Conservation (phyloP, 1,139 yeast species). For the Suhomyces wounanorum region DNA sequence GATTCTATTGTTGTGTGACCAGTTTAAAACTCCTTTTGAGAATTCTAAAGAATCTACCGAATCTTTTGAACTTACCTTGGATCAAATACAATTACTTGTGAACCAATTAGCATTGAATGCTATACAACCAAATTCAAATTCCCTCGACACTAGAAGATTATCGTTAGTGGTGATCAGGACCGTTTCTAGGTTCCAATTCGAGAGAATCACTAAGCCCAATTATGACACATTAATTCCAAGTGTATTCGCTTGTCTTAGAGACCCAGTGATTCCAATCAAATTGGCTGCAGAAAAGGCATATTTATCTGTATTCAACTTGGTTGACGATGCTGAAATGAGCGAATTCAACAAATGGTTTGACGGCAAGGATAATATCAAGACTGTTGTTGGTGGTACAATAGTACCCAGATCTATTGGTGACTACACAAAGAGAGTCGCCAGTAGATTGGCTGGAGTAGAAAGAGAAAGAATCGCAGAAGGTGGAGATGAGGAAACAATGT, state of each 20-base stretch:
- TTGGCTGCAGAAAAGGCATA: constrained; percentile 94
- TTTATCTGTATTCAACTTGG: constrained; percentile 67
- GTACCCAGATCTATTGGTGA: constrained; percentile 80
- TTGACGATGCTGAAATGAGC: constrained; percentile 64
- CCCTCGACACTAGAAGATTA: constrained; percentile 80
- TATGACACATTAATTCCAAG: constrained; percentile 66
- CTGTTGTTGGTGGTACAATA: constrained; percentile 50
- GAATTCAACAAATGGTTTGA: constrained; percentile 64
- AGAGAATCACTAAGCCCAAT: constrained; percentile 49
- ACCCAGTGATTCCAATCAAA: constrained; percentile 83
- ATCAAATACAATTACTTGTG: constrained; percentile 38
- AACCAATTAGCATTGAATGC: constrained; percentile 53
- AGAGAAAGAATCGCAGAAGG: constrained; percentile 87
- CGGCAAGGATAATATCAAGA: constrained; percentile 28
- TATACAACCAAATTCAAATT: constrained; percentile 56
- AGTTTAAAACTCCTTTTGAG: constrained; percentile 40
- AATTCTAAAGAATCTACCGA: constrained; percentile 13
- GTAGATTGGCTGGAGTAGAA: constrained; percentile 80
- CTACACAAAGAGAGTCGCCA: constrained; percentile 84
- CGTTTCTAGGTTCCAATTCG: constrained; percentile 62
- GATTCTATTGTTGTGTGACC: constrained; percentile 55
- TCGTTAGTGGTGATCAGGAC: constrained; percentile 78
- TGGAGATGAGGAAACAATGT: constrained; percentile 86
- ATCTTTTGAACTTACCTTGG: constrained; percentile 41
- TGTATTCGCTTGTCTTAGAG: constrained; percentile 82